These are phyloP conservation scores for Fraxinus albicans DNA, from an alignment of 305 asterid species.

Conservation along the genomic window DNA sequence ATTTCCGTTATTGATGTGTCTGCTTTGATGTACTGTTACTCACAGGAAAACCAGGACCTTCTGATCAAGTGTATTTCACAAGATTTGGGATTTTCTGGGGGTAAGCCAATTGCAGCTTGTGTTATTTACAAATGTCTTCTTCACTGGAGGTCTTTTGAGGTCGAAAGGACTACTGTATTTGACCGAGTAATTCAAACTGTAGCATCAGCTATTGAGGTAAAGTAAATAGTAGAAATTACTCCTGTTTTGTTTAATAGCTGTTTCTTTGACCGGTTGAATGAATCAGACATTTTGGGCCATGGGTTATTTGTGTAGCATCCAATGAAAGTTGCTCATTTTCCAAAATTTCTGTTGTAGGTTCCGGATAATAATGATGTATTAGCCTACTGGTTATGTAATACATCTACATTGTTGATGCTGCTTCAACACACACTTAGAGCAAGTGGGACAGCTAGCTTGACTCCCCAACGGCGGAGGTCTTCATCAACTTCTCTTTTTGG, in stretches of 20 bases:
- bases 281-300: conserved; percentile 2
- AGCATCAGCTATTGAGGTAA: conserved; percentile 31
- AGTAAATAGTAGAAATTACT: conserved; percentile 13
- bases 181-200: conserved; percentile 88
- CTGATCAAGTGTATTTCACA: conserved; percentile 89
- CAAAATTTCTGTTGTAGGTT: conserved; percentile 42
- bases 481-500: conserved; percentile 97
- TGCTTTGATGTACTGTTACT: conserved; percentile 29
- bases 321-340: conserved; percentile 25
- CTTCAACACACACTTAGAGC: conserved; percentile 99
- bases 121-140: conserved; percentile 95
- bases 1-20: neutral
- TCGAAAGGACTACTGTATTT: conserved; percentile 93
- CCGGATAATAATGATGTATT: conserved; percentile 82
- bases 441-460: conserved; percentile 93
- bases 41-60: conserved; percentile 95
- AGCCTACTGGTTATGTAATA: conserved; percentile 93
- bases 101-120: conserved; percentile 97
- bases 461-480: conserved; percentile 94
- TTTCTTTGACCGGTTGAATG: conserved; percentile 16
- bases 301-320: conserved; percentile 3
- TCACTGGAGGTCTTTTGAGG: conserved; percentile 99
- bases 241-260: conserved; percentile 17
- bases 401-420: conserved; percentile 89
- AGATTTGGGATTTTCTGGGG: conserved; percentile 93